A percentile compares a stretch with the other conserved stretches of the same genome.
These are phyloP conservation scores for Areca catechu DNA, from an alignment of 176 grass and related monocot species.

Conservation along the genomic window DNA sequence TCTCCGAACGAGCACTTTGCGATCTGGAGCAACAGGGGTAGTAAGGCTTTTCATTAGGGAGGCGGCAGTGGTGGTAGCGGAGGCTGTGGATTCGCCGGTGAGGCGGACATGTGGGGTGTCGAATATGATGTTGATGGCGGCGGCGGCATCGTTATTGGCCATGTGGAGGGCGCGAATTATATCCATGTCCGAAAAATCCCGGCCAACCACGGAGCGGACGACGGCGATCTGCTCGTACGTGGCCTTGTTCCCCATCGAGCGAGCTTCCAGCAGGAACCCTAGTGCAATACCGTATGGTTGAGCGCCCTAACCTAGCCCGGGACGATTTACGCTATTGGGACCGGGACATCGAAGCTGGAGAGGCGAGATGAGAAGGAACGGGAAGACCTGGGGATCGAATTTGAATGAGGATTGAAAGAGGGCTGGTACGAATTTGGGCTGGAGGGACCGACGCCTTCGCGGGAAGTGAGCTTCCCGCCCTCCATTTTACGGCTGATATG, in stretches of 20 bases:
- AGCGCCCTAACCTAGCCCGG: too few relatives aligned
- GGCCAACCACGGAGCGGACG: slow-evolving; percentile 71
- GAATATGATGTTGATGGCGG: slow-evolving; percentile 94
- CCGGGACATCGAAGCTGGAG: too few relatives aligned
- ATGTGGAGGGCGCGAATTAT: slow-evolving; percentile 88
- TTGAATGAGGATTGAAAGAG: too few relatives aligned
- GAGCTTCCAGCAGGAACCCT: background rate
- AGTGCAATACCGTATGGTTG: background rate
- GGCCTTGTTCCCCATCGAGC: slow-evolving; percentile 44
- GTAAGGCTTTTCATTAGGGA: slow-evolving; percentile 3
- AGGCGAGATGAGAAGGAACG: too few relatives aligned
- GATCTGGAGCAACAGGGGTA: background rate
- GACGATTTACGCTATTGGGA: too few relatives aligned
- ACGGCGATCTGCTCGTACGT: slow-evolving; percentile 49
- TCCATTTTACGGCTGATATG: too few relatives aligned
- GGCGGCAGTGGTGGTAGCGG: background rate
- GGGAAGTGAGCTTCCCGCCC: too few relatives aligned
- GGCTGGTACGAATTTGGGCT: too few relatives aligned
- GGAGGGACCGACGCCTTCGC: too few relatives aligned
- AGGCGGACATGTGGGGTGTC: slow-evolving; percentile 35
- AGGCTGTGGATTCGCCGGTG: background rate
- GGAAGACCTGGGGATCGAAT: too few relatives aligned
- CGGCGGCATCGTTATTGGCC: slow-evolving; percentile 64
- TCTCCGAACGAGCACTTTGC: background rate
- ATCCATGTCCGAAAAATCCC: slow-evolving; percentile 67